A percentile compares a stretch with the other conserved stretches of the same genome.
These are phyloP conservation scores for Wickerhamiella sergipiensis DNA, from an alignment of 805 yeast genomes.

Conservation along the genomic window DNA sequence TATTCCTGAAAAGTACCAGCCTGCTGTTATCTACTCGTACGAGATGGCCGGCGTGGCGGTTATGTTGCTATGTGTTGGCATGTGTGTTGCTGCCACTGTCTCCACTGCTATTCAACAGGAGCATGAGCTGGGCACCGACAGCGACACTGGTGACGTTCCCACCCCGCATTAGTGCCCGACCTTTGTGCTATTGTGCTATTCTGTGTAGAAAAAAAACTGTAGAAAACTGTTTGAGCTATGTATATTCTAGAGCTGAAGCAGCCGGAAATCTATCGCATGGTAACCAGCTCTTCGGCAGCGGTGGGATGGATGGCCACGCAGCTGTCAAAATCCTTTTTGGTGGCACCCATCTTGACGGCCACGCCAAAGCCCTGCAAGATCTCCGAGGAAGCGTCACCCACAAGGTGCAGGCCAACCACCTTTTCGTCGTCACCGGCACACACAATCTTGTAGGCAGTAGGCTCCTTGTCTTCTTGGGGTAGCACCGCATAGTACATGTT, in stretches of 20 bases:
- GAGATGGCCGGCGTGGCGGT: slow-evolving; percentile 37
- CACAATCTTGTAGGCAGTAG: slow-evolving; percentile 75
- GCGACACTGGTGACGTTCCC: neutral
- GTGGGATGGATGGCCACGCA: slow-evolving; percentile 99
- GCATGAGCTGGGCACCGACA: neutral
- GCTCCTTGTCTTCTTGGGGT: slow-evolving; percentile 51
- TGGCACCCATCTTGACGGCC: slow-evolving; percentile 98
- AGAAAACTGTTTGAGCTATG: no score
- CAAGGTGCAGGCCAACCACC: slow-evolving; percentile 87
- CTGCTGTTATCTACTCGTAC: slow-evolving; percentile 33
- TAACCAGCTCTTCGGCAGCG: slow-evolving; percentile 93
- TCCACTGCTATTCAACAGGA: neutral
- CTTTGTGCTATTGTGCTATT: no score
- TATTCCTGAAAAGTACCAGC: slow-evolving; percentile 34
- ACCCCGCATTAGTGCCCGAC: neutral
- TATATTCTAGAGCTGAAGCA: neutral
- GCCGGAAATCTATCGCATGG: slow-evolving; percentile 35
- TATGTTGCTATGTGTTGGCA: slow-evolving; percentile 31
- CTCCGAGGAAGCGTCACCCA: slow-evolving; percentile 85
- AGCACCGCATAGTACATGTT: slow-evolving; percentile 91
- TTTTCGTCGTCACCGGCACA: slow-evolving; percentile 72
- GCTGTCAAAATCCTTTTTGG: slow-evolving; percentile 86
- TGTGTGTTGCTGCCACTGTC: neutral
- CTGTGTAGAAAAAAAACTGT: no score
- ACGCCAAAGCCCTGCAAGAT: slow-evolving; percentile 97